Evolutionary conservation across 192 early-diverging fungal genomes (phyloP), one percentile per base, ranked within the genome.

Genomic region (Lobosporangium transversale): DNA sequence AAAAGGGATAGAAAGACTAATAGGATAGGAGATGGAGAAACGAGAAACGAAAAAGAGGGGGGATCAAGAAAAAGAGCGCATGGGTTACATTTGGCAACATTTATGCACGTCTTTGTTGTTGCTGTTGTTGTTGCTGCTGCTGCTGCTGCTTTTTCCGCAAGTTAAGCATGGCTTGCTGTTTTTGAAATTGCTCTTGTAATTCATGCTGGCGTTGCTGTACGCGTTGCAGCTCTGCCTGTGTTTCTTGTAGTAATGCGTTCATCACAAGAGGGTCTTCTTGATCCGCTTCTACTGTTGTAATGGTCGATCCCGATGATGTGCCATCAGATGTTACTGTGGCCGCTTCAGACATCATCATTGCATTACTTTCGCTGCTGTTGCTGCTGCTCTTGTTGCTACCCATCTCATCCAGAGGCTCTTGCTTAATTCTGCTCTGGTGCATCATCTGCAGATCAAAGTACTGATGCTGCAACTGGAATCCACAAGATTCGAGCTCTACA

Each of bases 121-220:
- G 51, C 10, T 50, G 20, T 50, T 36, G 44, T 21, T 66, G 29
- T 43, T 53, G 58, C 51, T 57, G 31, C 4, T 35, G 42, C 8
- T 35, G 30, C 17, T 53, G 36, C 21, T 69, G 66, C 50, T 60
- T 20, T n/a, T 33, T 53, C 6, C 29, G 36, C 47, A 68, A 21
- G 7, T 37, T 48, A 11, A 44, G 45, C 48, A 68, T 44, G 14
- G 50, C 42, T 32, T 74, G 62, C 55, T 65, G 62, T 21, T 59
- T 59, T 31, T 60, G 57, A 31, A 35, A 27, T 35, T 64, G 61
- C 23, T 58, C 48, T 20, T 71, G 61, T 15, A 59, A 56, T 27
- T 40, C 42, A 9, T 62, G 51, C 20, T 69, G 66, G 7, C 29
- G 57, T 29, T 69, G 56, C 29, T 69, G 66, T 20, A 69, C 20